Percentiles rank a stretch among this genome's conserved stretches.
Conservation (phyloP, 768 basidiomycete species). For the Goffeauzyma gilvescens region DNA sequence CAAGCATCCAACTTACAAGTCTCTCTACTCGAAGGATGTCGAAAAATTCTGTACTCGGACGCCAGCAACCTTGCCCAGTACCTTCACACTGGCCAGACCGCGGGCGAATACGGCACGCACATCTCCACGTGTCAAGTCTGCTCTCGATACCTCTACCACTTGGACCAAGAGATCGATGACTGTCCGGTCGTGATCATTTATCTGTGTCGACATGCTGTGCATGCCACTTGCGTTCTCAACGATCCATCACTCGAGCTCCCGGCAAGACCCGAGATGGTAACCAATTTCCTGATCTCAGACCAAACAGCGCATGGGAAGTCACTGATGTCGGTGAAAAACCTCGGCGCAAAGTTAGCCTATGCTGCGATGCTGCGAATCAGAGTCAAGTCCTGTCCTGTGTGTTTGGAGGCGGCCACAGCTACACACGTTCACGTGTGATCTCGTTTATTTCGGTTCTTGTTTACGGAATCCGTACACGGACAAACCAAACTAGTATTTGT, state of each 20-base stretch:
- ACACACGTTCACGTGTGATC: too few species aligned
- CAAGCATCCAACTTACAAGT: slow-evolving; percentile 79
- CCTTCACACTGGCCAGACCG: slow-evolving; percentile 57
- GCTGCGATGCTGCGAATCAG: slow-evolving; percentile 51
- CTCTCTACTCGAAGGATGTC: slow-evolving; percentile 78
- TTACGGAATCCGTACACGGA: too few species aligned
- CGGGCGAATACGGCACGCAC: slow-evolving; percentile 57
- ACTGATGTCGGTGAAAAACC: slow-evolving; percentile 7
- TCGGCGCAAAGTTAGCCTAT: slow-evolving; percentile 57
- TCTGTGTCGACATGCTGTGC: slow-evolving; percentile 73
- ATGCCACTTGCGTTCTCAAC: slow-evolving; percentile 51
- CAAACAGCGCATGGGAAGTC: slow-evolving; percentile 34
- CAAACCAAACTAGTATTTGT: too few species aligned
- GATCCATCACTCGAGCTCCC: slow-evolving; percentile 45
- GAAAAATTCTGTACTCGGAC: slow-evolving; percentile 67
- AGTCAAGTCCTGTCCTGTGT: slow-evolving; percentile 61
- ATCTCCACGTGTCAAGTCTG: too few species aligned
- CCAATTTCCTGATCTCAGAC: slow-evolving; percentile 34
- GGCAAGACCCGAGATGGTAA: slow-evolving; percentile 41
- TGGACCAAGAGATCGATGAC: slow-evolving; percentile 30
- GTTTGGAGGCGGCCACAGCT: slow-evolving; percentile 42
- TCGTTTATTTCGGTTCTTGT: too few species aligned
- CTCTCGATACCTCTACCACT: slow-evolving; percentile 28
- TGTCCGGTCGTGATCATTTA: slow-evolving; percentile 51
- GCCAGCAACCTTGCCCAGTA: slow-evolving; percentile 49